Conservation (phyloP, 1,284 basidiomycete genomes). For the Lentinula novae-zelandiae region DNA sequence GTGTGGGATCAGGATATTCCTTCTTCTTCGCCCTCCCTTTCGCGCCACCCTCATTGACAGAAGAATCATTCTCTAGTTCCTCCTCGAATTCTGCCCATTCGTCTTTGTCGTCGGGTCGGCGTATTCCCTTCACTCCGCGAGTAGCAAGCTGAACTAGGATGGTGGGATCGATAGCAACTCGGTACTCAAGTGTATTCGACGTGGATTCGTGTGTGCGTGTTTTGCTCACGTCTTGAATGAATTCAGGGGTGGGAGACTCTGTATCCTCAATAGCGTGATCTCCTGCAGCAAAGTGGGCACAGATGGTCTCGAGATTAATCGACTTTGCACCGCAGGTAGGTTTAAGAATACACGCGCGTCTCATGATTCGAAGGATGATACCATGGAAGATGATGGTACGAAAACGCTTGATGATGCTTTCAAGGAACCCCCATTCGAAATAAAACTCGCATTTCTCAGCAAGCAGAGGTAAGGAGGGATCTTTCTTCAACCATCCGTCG, state of each 20-base stretch:
- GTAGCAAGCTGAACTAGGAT: slow-evolving; percentile 61
- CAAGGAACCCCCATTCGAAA: slow-evolving; percentile 87
- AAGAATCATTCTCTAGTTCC: slow-evolving; percentile 33
- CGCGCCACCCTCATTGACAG: slow-evolving; percentile 30
- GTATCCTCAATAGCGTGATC: slow-evolving; percentile 33
- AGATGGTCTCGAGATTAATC: slow-evolving; percentile 1
- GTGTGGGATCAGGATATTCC: slow-evolving; percentile 42
- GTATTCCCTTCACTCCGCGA: slow-evolving; percentile 59
- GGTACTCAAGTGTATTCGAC: slow-evolving; percentile 66
- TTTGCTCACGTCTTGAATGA: slow-evolving; percentile 36
- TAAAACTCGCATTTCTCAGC: slow-evolving; percentile 78
- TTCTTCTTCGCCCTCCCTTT: slow-evolving; percentile 36
- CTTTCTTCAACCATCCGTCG: slow-evolving; percentile 48
- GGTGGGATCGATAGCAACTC: slow-evolving; percentile 64
- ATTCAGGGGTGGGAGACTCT: slow-evolving; percentile 29
- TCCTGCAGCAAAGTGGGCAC: slow-evolving; percentile 20
- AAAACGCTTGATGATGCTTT: slow-evolving; percentile 75
- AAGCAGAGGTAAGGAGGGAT: slow-evolving; percentile 70
- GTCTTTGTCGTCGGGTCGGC: slow-evolving; percentile 49
- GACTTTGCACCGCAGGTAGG: slow-evolving; percentile 20
- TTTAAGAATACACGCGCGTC: slow-evolving; percentile 46
- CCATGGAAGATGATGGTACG: slow-evolving; percentile 74
- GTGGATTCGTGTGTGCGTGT: slow-evolving; percentile 57
- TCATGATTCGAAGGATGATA: slow-evolving; percentile 59
- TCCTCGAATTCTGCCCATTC: slow-evolving; percentile 42